phyloP scores from a whole-genome alignment of 495 filamentous ascomycete genomes.

The Pseudomonodictys pantanalensis region DNA sequence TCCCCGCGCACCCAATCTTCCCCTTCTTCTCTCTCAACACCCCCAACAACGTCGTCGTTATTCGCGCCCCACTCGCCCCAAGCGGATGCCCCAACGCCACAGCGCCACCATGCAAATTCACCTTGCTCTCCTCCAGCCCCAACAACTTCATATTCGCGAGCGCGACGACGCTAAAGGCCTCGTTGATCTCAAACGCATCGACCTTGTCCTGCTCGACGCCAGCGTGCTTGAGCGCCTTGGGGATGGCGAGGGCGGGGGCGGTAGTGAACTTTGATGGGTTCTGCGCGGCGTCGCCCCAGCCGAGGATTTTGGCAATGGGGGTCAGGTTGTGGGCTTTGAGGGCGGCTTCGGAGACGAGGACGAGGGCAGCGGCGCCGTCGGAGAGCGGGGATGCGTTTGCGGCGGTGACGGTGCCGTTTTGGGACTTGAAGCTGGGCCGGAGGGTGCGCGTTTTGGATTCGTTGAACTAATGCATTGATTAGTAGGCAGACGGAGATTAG shows the following conservation, averaged over 20 bases:
- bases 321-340: conserved; percentile 84
- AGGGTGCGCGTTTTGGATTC: conserved; percentile 81
- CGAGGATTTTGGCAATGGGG: conserved; percentile 90
- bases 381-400: conserved; percentile 95
- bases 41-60: conserved; percentile 84
- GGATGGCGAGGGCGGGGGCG: conserved; percentile 88
- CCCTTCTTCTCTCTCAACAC: conserved; percentile 85
- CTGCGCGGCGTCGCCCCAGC: conserved; percentile 92
- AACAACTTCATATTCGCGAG: conserved; percentile 93
- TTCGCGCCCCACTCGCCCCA: conserved; percentile 88
- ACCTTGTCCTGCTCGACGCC: conserved; percentile 68
- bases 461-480: conserved; percentile 64
- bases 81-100: conserved; percentile 95
- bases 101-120: conserved; percentile 92
- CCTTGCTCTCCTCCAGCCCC: conserved; percentile 72
- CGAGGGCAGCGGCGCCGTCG: conserved; percentile 85
- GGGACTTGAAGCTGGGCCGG: conserved; percentile 79
- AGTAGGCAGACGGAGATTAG: conserved; percentile 6
- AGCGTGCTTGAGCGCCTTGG: conserved; percentile 93
- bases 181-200: conserved; percentile 97
- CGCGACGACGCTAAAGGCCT: conserved; percentile 96
- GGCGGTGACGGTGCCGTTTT: conserved; percentile 87
- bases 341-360: conserved; percentile 86
- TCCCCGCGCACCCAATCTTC: conserved; percentile 90
- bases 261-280: conserved; percentile 93